phyloP scores from a whole-genome alignment of 768 basidiomycete genomes.

The Saitozyma podzolica region DNA sequence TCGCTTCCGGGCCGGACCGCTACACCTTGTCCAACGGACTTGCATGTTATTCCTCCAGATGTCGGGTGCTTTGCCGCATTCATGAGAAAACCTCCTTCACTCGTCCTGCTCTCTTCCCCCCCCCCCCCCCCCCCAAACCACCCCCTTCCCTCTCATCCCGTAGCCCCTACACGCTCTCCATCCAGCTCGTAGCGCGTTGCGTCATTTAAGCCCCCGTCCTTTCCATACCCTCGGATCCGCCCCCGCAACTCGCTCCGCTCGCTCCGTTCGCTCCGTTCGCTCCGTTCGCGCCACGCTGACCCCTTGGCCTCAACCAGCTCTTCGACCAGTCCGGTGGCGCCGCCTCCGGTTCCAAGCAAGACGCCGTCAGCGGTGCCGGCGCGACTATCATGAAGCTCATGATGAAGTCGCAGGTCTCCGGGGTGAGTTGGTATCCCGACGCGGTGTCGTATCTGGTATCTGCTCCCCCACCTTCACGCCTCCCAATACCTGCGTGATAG shows the following conservation, averaged over 20 bases:
- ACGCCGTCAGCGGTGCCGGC: conserved; percentile 78
- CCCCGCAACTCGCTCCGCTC: not conserved
- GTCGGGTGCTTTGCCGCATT: too few relatives aligned
- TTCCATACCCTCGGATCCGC: not conserved
- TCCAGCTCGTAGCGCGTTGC: too few relatives aligned
- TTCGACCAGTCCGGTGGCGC: conserved; percentile 71
- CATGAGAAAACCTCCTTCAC: not conserved
- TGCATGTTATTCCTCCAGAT: too few relatives aligned
- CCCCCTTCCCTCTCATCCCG: too few relatives aligned
- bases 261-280: too few relatives aligned
- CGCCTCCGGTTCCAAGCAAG: conserved; percentile 62
- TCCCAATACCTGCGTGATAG: conserved; percentile 21
- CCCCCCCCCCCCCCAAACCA: too few relatives aligned
- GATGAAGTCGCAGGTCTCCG: conserved; percentile 55
- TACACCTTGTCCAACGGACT: not conserved
- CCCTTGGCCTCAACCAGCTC: conserved; percentile 52
- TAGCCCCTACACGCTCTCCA: too few relatives aligned
- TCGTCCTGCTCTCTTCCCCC: not conserved
- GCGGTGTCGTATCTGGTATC: not conserved
- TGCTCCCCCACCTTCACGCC: conserved; percentile 60
- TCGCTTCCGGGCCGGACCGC: too few relatives aligned
- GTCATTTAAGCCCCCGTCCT: too few relatives aligned
- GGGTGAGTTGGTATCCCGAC: conserved; percentile 25
- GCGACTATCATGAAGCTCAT: conserved; percentile 83
- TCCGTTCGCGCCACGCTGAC: not conserved